Evolutionary conservation across 2,329 filamentous ascomycete genomes (phyloP).

Genomic region (Teratosphaeriaceae sp.): DNA sequence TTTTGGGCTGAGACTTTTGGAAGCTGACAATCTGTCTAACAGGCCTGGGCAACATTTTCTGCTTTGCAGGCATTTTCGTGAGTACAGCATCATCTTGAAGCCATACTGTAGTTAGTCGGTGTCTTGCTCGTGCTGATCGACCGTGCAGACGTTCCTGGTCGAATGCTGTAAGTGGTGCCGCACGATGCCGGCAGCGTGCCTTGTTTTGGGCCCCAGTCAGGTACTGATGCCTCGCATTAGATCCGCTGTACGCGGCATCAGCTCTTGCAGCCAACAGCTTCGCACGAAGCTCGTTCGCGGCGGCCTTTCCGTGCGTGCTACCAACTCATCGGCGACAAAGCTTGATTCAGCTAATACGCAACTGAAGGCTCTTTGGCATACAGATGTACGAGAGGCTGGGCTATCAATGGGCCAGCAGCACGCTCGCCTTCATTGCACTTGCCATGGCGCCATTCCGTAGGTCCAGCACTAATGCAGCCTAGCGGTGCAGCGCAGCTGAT

Average conservation of each 20-base stretch:
- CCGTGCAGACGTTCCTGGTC: conserved; percentile 74
- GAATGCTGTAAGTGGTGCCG: conserved; percentile 40
- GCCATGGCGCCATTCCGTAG: conserved; percentile 41
- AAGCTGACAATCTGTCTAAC: not conserved
- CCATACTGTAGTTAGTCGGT: not conserved
- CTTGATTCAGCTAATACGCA: conserved; percentile 9
- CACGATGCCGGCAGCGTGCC: conserved; percentile 7
- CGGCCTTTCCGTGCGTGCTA: conserved; percentile 34
- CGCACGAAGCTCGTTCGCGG: conserved; percentile 43
- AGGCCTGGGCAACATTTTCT: conserved; percentile 49
- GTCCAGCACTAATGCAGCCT: conserved; percentile 9
- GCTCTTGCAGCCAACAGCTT: conserved; percentile 47
- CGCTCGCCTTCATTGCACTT: conserved; percentile 42
- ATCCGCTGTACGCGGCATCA: conserved; percentile 44
- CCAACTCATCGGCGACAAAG: conserved; percentile 1
- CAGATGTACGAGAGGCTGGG: conserved; percentile 46
- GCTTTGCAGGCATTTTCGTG: conserved; percentile 59
- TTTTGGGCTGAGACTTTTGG: not conserved
- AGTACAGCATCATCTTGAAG: conserved; percentile 9
- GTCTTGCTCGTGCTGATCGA: conserved; percentile 12
- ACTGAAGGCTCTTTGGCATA: conserved; percentile 28
- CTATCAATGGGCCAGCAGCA: conserved; percentile 44
- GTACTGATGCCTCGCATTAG: conserved; percentile 6
- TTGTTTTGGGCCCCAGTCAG: conserved; percentile 1
- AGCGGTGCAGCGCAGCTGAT: conserved; percentile 14